Evolutionary conservation across 2,329 filamentous ascomycete species (phyloP), one percentile per base, ranked within the genome.

Genomic region (Clarireedia paspali): DNA sequence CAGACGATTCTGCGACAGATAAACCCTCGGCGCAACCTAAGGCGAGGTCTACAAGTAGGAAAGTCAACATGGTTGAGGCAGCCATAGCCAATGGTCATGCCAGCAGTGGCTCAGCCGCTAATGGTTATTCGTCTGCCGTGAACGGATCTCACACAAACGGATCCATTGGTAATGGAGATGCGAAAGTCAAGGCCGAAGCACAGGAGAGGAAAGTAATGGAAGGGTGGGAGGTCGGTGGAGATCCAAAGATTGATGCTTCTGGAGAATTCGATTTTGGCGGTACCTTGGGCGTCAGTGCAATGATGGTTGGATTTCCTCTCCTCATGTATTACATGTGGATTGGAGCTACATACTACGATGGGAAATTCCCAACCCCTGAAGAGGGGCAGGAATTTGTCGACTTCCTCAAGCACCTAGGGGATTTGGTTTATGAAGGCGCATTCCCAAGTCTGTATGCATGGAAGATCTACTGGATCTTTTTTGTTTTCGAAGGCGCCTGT

Each of bases 291-390:
- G 87, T 91, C 44, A 73, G 81, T 15, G 76, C 81, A 63, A 91
- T 96, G 82, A 97, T 97, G 90, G 79, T 91, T 60, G 83, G 87
- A 47, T 99, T 97, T 73, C 94, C 94, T n/a, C 60, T 85, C 39
- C 80, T 99, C 65, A 97, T 97, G 92, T 96, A 89, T 81, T 97
- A 96, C 75, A 96, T 99, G 91, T 97, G 91, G 91, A 85, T 95
- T 71, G 94, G 94, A 50, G 88, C 92, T 36, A 91, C 86, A 50
- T 96, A 92, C 75, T 99, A 96, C 74, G 77, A 90, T 69, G 92
- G 92, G 64, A 84, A 88, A 61, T 77, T 95, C 51, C 94, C 94
- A 15, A 74, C 75, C 45, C 88, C 83, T 1, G 74, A 74, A 2
- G 70, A 81, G 45, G 87, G 81, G 44, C 80, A 95, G 76, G 84